These are phyloP conservation scores for Kuraishia ogatae DNA, from an alignment of 805 yeast genomes.

Conservation along the genomic window DNA sequence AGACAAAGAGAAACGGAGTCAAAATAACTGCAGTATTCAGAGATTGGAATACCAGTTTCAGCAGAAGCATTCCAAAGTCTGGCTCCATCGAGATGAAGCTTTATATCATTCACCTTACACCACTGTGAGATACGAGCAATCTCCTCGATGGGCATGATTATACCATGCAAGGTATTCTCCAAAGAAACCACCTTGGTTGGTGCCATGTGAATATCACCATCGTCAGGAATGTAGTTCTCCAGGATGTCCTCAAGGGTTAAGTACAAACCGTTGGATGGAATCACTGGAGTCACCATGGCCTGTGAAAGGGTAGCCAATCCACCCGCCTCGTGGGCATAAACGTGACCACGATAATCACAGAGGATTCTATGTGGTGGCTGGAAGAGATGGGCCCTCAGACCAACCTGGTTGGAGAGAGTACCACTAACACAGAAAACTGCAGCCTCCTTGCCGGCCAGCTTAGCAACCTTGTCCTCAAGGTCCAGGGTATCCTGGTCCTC, in stretches of 20 bases:
- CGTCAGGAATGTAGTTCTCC: slow-evolving; percentile 54
- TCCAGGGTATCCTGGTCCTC: slow-evolving; percentile 68
- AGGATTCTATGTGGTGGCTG: slow-evolving; percentile 84
- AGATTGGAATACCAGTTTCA: slow-evolving; percentile 61
- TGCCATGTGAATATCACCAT: slow-evolving; percentile 80
- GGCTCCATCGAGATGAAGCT: slow-evolving; percentile 88
- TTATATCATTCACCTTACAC: slow-evolving; percentile 51
- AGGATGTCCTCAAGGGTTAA: slow-evolving; percentile 75
- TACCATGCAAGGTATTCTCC: slow-evolving; percentile 86
- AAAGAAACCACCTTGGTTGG: slow-evolving; percentile 80
- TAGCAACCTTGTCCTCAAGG: slow-evolving; percentile 57
- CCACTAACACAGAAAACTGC: slow-evolving; percentile 85
- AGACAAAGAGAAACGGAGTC: slow-evolving; percentile 88
- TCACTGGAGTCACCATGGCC: slow-evolving; percentile 84
- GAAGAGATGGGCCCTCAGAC: slow-evolving; percentile 59
- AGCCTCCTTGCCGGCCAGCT: slow-evolving; percentile 69
- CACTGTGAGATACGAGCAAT: slow-evolving; percentile 60
- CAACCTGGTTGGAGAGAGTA: slow-evolving; percentile 85
- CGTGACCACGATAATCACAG: slow-evolving; percentile 83
- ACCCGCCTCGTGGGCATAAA: slow-evolving; percentile 81
- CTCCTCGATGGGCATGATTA: slow-evolving; percentile 74
- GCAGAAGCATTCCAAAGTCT: slow-evolving; percentile 86
- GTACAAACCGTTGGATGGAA: slow-evolving; percentile 70
- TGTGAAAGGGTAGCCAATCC: slow-evolving; percentile 85
- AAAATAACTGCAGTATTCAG: slow-evolving; percentile 65